Percentiles rank a stretch among this genome's conserved stretches.
phyloP scores from a whole-genome alignment of 176 grass and related monocot species.

The Zoysia pacifica region DNA sequence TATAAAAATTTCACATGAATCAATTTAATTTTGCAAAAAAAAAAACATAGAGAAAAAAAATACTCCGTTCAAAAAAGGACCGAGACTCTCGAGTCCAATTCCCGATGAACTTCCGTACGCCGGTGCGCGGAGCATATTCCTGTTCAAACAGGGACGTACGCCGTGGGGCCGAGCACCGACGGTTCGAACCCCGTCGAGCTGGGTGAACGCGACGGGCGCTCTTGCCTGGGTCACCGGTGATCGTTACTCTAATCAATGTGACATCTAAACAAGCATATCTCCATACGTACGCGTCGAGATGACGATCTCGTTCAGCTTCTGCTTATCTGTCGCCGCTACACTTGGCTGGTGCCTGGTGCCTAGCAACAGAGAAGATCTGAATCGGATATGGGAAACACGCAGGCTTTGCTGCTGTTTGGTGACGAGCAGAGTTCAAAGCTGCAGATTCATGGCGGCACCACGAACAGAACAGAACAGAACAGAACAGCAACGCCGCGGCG shows the following conservation, averaged over 20 bases:
- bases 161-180: slow-evolving; percentile 38
- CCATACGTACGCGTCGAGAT: neutral
- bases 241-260: slow-evolving; percentile 19
- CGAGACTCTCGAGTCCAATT: neutral
- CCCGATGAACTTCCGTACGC: slow-evolving; percentile 32
- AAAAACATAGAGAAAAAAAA: too few relatives aligned
- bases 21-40: too few relatives aligned
- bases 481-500: too few relatives aligned
- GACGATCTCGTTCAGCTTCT: slow-evolving; percentile 25
- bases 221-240: neutral
- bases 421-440: neutral
- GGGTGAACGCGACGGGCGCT: neutral
- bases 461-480: too few relatives aligned
- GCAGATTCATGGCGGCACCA: neutral
- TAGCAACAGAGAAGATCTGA: neutral
- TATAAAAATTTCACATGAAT: too few relatives aligned
- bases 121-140: neutral
- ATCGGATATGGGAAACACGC: neutral
- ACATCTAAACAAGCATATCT: slow-evolving; percentile 42
- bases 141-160: too few relatives aligned
- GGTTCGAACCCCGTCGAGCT: neutral
- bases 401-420: neutral
- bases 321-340: neutral
- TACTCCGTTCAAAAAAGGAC: too few relatives aligned
- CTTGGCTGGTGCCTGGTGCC: neutral